Conservation (phyloP, 108 stramenopile species). For the Chaetoceros tenuissimus region DNA sequence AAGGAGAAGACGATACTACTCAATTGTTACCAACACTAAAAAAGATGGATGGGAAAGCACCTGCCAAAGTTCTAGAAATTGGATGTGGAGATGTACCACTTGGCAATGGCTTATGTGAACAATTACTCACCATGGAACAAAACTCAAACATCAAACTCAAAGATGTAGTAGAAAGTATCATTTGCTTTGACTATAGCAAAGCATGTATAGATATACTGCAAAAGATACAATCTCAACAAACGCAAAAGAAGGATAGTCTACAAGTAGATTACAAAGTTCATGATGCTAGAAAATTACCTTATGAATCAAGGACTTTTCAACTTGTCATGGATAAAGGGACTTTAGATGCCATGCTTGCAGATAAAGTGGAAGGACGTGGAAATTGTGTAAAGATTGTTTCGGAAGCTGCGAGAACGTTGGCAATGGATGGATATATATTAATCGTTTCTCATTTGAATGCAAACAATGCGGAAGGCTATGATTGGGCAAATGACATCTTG, state of each 20-base stretch:
- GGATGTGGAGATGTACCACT: slow-evolving; percentile 79
- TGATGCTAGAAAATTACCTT: slow-evolving; percentile 56
- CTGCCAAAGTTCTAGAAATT: slow-evolving; percentile 60
- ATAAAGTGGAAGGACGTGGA: slow-evolving; percentile 27
- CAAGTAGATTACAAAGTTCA: slow-evolving; percentile 27
- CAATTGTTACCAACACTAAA: not conserved
- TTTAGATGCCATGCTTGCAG: slow-evolving; percentile 77
- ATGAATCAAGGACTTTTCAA: slow-evolving; percentile 29
- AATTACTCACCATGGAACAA: slow-evolving; percentile 21
- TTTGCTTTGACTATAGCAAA: slow-evolving; percentile 64
- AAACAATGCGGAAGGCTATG: slow-evolving; percentile 31
- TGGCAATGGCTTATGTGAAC: slow-evolving; percentile 29
- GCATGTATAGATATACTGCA: slow-evolving; percentile 48
- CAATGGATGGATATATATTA: slow-evolving; percentile 36
- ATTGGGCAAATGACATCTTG: slow-evolving; percentile 57
- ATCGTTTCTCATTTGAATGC: slow-evolving; percentile 73
- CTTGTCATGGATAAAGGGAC: slow-evolving; percentile 82
- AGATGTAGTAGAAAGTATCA: slow-evolving; percentile 32
- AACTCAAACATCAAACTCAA: slow-evolving; percentile 9
- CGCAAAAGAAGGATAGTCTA: not conserved
- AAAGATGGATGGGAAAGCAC: slow-evolving; percentile 8
- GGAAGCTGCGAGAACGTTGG: slow-evolving; percentile 53
- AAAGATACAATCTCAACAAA: slow-evolving; percentile 16
- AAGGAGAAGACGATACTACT: slow-evolving; percentile 11
- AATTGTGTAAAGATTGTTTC: slow-evolving; percentile 52